These are phyloP conservation scores for Ceratocystis colombiana DNA, from an alignment of 2,329 filamentous ascomycete species.

Conservation along the genomic window DNA sequence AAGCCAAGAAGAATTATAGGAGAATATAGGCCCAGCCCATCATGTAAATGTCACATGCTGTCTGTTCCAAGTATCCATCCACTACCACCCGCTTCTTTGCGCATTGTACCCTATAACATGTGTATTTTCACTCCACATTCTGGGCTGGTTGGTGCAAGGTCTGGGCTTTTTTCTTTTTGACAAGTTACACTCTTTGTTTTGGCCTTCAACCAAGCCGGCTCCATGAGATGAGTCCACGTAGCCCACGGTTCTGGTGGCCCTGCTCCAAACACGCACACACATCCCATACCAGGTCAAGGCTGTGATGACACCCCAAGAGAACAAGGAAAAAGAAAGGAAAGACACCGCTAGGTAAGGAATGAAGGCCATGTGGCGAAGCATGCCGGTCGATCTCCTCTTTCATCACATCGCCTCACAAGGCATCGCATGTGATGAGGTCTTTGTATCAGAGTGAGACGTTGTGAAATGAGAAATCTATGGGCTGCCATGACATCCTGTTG, in stretches of 20 bases:
- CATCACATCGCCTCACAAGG: too few relatives aligned
- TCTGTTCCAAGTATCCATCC: too few relatives aligned
- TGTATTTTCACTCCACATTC: neutral
- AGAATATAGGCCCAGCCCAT: neutral
- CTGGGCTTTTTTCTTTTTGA: neutral
- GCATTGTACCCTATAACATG: too few relatives aligned
- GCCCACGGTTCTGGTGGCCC: too few relatives aligned
- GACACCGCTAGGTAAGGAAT: neutral
- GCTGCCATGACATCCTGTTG: too few relatives aligned
- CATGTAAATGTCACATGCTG: neutral
- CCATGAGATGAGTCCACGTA: too few relatives aligned
- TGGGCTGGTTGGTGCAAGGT: neutral
- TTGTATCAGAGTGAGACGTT: slow-evolving; percentile 9
- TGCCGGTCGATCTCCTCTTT: neutral
- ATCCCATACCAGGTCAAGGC: too few relatives aligned
- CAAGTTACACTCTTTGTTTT: neutral
- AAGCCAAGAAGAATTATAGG: neutral
- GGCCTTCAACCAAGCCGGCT: neutral
- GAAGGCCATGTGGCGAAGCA: slow-evolving; percentile 2
- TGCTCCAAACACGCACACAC: neutral
- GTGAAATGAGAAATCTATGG: neutral
- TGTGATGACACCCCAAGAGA: neutral
- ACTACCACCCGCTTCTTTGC: neutral
- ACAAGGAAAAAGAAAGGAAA: neutral
- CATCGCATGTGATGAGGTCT: too few relatives aligned